Percentiles rank a stretch among this genome's conserved stretches.
These are phyloP conservation scores for Aspergillus bertholletiae DNA, from an alignment of 495 filamentous ascomycete genomes.

Conservation along the genomic window DNA sequence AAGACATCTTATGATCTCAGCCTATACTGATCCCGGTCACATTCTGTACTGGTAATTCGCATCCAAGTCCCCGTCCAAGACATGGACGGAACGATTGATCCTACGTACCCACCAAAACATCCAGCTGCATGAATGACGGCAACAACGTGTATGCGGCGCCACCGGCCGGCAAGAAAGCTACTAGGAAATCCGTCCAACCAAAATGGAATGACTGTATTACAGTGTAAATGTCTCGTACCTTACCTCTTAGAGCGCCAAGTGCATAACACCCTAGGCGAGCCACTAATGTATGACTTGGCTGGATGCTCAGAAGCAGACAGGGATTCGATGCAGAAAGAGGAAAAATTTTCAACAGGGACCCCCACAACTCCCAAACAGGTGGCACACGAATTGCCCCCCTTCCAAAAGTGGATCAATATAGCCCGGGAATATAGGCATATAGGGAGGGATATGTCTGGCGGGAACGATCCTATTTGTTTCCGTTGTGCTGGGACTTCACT, in stretches of 20 bases:
- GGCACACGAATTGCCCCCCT: neutral
- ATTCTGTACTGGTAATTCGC: neutral
- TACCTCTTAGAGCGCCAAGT: neutral
- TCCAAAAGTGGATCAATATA: neutral
- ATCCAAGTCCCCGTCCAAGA: neutral
- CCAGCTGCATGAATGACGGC: neutral
- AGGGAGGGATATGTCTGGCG: neutral
- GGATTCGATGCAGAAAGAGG: neutral
- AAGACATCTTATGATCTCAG: too few relatives aligned
- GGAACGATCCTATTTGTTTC: constrained; percentile 5
- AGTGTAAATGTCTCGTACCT: neutral
- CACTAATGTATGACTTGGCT: neutral
- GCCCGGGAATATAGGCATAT: neutral
- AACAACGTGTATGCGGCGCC: neutral
- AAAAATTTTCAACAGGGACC: too few relatives aligned
- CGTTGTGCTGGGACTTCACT: neutral
- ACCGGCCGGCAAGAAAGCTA: neutral
- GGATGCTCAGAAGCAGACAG: neutral
- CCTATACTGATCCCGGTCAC: too few relatives aligned
- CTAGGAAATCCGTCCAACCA: too few relatives aligned
- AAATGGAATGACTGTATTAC: too few relatives aligned
- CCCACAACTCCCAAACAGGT: too few relatives aligned
- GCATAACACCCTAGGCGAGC: neutral
- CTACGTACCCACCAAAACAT: too few relatives aligned
- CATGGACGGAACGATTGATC: too few relatives aligned